Evolutionary conservation across 371 early-diverging fungal genomes (phyloP).

Genomic region (Chytridiales sp.): DNA sequence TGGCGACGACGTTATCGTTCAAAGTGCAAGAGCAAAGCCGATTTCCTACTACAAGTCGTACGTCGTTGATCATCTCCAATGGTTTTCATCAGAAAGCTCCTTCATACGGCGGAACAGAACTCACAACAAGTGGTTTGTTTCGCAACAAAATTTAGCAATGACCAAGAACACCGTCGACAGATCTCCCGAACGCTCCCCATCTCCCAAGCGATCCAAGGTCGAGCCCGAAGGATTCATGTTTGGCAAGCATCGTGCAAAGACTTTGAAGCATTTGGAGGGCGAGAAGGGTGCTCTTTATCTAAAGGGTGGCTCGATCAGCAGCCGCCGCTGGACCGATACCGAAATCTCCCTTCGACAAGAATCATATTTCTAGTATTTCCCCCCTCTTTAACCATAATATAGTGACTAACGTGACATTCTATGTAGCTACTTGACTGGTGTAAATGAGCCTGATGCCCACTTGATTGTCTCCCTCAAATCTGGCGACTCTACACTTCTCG

Average conservation of each 20-base stretch:
- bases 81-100: too few species aligned
- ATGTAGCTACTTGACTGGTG: slow-evolving; percentile 52
- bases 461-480: slow-evolving; percentile 68
- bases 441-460: slow-evolving; percentile 72
- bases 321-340: slow-evolving; percentile 36
- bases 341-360: slow-evolving; percentile 77
- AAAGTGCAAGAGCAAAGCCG: too few species aligned
- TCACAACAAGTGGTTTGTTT: too few species aligned
- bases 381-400: slow-evolving; percentile 29
- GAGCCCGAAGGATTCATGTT: too few species aligned
- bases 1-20: too few species aligned
- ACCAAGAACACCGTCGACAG: too few species aligned
- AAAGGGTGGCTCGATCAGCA: neutral
- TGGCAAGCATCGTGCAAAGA: slow-evolving; percentile 13
- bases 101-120: too few species aligned
- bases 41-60: too few species aligned
- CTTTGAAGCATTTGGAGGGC: slow-evolving; percentile 3
- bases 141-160: too few species aligned
- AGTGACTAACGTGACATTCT: neutral
- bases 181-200: too few species aligned
- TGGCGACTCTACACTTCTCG: slow-evolving; percentile 61
- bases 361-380: slow-evolving; percentile 63
- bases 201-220: too few species aligned
- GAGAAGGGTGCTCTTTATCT: slow-evolving; percentile 5
- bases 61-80: too few species aligned